These are phyloP conservation scores for Ophiognomonia clavigignenti-juglandacearum DNA, from an alignment of 2,329 filamentous ascomycete species.

Conservation along the genomic window DNA sequence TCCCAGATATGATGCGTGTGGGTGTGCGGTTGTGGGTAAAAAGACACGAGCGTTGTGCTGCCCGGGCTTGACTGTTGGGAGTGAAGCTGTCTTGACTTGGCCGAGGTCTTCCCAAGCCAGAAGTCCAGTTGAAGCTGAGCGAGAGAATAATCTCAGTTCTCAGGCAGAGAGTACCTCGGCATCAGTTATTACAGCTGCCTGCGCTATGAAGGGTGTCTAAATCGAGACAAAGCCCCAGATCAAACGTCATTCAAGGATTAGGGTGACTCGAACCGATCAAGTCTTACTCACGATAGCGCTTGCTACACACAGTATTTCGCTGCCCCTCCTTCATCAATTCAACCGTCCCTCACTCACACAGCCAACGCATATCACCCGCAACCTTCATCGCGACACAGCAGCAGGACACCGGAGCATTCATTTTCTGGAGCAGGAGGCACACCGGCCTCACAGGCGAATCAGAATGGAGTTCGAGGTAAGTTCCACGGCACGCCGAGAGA, in stretches of 20 bases:
- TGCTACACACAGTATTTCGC: no score
- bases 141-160: not conserved
- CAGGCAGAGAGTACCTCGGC: no score
- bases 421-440: not conserved
- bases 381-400: conserved; percentile 1
- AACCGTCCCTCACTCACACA: no score
- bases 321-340: no score
- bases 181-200: no score
- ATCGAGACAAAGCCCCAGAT: no score
- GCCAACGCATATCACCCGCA: no score
- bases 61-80: not conserved
- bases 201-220: no score
- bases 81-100: not conserved
- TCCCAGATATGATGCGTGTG: not conserved
- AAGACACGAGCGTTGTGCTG: not conserved
- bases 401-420: not conserved
- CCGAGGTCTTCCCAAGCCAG: not conserved
- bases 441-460: not conserved
- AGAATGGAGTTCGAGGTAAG: conserved; percentile 15
- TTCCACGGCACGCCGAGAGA: not conserved
- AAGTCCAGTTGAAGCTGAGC: not conserved
- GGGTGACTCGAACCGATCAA: no score
- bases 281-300: no score
- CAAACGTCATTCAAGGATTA: no score
- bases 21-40: not conserved